Conservation (phyloP, 441 rosid genomes). For the Macaranga tanarius region DNA sequence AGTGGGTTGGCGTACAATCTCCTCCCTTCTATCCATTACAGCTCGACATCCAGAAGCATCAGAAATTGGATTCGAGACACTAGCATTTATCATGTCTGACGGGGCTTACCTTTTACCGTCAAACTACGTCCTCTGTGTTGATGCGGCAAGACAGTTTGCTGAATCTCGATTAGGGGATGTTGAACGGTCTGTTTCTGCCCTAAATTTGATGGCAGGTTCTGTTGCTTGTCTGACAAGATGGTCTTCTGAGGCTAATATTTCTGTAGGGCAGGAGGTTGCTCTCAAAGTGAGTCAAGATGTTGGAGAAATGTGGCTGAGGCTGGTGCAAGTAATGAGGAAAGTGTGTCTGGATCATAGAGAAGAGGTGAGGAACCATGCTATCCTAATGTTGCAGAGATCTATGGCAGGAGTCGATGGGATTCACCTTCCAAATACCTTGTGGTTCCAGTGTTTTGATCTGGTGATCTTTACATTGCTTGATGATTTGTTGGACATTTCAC, state of each 20-base stretch:
- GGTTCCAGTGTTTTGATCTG: slow-evolving; percentile 80
- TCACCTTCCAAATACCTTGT: slow-evolving; percentile 53
- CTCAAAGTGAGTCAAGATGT: slow-evolving; percentile 64
- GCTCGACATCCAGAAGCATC: slow-evolving; percentile 97
- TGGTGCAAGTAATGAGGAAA: slow-evolving; percentile 85
- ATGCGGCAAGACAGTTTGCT: slow-evolving; percentile 93
- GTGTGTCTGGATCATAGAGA: slow-evolving; percentile 94
- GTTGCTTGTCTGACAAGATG: slow-evolving; percentile 70
- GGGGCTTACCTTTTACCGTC: slow-evolving; percentile 76
- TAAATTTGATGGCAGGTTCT: slow-evolving; percentile 86
- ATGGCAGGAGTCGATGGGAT: slow-evolving; percentile 67
- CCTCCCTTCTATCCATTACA: slow-evolving; percentile 81
- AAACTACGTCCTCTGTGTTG: slow-evolving; percentile 73
- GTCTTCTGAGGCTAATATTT: slow-evolving; percentile 61
- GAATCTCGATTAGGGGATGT: slow-evolving; percentile 94
- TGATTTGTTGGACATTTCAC: slow-evolving; percentile 80
- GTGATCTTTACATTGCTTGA: slow-evolving; percentile 86
- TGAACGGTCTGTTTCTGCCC: slow-evolving; percentile 67
- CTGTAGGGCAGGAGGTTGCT: slow-evolving; percentile 64
- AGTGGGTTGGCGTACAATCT: slow-evolving; percentile 90
- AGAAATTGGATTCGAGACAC: slow-evolving; percentile 78
- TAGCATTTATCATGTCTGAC: slow-evolving; percentile 74
- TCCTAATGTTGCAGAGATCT: slow-evolving; percentile 75
- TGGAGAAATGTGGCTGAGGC: slow-evolving; percentile 93
- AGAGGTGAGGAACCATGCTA: slow-evolving; percentile 91